Evolutionary conservation across 108 stramenopile species (phyloP).

Genomic region (Stephanodiscus minutulus): DNA sequence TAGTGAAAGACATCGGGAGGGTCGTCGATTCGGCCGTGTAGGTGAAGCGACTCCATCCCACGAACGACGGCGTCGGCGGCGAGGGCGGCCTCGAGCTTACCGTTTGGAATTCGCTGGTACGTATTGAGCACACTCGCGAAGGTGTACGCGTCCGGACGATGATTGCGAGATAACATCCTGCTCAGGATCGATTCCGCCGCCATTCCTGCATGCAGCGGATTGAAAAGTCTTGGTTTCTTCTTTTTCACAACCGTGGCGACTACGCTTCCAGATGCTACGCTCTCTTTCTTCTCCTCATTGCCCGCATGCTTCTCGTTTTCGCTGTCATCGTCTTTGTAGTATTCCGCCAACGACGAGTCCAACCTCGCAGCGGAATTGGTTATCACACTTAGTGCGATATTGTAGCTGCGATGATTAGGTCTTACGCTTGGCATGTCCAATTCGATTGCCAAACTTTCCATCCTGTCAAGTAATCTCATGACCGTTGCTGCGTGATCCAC

Average conservation of each 20-base stretch:
- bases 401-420: constrained; percentile 53
- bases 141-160: constrained; percentile 59
- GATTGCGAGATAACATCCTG: constrained; percentile 32
- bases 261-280: neutral
- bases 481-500: constrained; percentile 46
- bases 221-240: constrained; percentile 13
- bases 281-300: neutral
- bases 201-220: constrained; percentile 40
- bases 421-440: constrained; percentile 50
- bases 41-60: constrained; percentile 64
- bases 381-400: constrained; percentile 43
- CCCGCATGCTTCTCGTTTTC: constrained; percentile 1
- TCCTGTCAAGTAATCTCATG: constrained; percentile 57
- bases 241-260: neutral
- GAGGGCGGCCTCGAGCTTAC: constrained; percentile 51
- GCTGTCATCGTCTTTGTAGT: constrained; percentile 28
- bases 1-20: constrained; percentile 57
- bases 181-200: constrained; percentile 48
- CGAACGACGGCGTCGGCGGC: constrained; percentile 64
- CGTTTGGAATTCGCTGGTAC: constrained; percentile 52
- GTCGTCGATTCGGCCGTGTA: constrained; percentile 51
- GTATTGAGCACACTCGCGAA: constrained; percentile 63
- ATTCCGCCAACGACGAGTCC: constrained; percentile 28
- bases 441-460: constrained; percentile 61
- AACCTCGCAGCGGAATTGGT: constrained; percentile 38